These are phyloP conservation scores for Phytophthora hibernalis DNA, from an alignment of 352 stramenopile genomes.

Conservation along the genomic window DNA sequence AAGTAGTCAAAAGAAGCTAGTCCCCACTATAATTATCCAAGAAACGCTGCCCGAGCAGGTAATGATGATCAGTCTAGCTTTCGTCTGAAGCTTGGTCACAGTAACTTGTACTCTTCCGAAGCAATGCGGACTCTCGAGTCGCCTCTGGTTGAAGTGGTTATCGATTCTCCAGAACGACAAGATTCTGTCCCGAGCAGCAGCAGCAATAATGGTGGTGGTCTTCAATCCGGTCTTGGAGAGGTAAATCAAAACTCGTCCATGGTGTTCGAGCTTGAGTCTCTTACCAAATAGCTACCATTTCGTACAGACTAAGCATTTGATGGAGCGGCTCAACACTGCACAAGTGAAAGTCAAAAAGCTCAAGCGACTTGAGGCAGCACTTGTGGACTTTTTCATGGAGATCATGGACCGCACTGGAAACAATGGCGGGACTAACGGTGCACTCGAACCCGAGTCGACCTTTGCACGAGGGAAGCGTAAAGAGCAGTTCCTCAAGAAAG, in stretches of 20 bases:
- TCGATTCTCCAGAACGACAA: conserved; percentile 14
- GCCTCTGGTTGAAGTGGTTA: conserved; percentile 14
- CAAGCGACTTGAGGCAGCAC: conserved; percentile 61
- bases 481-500: conserved; percentile 62
- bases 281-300: background rate
- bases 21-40: conserved; percentile 28
- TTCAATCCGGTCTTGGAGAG: conserved; percentile 25
- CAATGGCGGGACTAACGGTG: background rate
- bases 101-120: too few relatives aligned
- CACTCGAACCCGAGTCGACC: conserved; percentile 39
- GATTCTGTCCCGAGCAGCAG: conserved; percentile 7
- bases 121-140: conserved; percentile 29
- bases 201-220: conserved; percentile 15
- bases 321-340: conserved; percentile 63
- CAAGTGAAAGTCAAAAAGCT: conserved; percentile 77
- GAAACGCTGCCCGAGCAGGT: conserved; percentile 10
- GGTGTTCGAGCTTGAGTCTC: background rate
- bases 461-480: conserved; percentile 61
- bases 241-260: background rate
- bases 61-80: conserved; percentile 12
- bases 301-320: conserved; percentile 62
- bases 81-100: background rate
- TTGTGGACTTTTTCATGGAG: conserved; percentile 81
- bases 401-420: conserved; percentile 59
- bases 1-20: background rate